Evolutionary conservation across 164 flowering plant species (phyloP).

Genomic region (Berberis thunbergii): DNA sequence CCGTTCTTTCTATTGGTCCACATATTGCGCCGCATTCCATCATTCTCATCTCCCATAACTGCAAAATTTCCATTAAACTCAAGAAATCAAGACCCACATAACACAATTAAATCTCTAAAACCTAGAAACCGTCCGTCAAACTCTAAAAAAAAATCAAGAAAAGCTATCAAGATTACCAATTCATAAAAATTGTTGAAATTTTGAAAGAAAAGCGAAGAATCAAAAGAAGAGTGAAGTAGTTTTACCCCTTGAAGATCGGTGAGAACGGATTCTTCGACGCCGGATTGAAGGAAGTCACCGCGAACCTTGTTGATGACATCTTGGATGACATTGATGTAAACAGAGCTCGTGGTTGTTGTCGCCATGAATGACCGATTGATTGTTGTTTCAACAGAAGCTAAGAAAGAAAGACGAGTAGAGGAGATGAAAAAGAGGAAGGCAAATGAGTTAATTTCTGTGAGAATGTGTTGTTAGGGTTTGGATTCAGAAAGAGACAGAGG

Average conservation of each 20-base stretch:
- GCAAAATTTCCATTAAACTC: conserved; percentile 7
- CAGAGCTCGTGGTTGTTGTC: conserved; percentile 33
- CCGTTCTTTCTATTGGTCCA: conserved; percentile 62
- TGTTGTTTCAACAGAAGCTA: too few relatives aligned
- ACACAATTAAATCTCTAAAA: not conserved
- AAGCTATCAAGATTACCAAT: not conserved
- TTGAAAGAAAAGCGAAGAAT: conserved; percentile 2
- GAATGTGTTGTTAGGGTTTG: not conserved
- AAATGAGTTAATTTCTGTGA: not conserved
- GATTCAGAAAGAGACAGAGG: not conserved
- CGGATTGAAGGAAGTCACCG: conserved; percentile 66
- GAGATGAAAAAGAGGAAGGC: not conserved
- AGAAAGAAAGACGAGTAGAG: too few relatives aligned
- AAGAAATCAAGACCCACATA: not conserved
- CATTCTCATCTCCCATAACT: conserved; percentile 94
- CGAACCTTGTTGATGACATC: conserved; percentile 86
- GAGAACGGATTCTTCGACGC: conserved; percentile 70
- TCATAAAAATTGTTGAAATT: not conserved
- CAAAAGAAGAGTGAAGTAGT: not conserved
- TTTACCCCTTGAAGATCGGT: conserved; percentile 80
- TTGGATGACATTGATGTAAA: conserved; percentile 77
- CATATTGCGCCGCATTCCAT: conserved; percentile 70
- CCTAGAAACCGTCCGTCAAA: conserved; percentile 1
- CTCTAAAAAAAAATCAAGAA: conserved; percentile 1
- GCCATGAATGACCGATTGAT: not conserved